Conservation (phyloP, 192 early-diverging fungal genomes). For the Gryganskiella cystojenkinii region DNA sequence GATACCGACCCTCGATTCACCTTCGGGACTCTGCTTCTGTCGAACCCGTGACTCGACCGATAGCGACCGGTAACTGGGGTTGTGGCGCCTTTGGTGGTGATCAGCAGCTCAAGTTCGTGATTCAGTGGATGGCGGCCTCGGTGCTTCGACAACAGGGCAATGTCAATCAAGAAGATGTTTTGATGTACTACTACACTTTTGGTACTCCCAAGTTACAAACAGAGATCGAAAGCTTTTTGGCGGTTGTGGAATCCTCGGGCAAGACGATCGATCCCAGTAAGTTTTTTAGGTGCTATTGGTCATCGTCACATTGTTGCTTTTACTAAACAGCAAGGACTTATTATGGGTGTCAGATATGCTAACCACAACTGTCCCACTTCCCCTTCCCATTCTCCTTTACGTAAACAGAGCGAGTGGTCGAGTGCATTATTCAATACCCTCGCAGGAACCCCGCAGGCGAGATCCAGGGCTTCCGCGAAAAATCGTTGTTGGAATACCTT, state of each 20-base stretch:
- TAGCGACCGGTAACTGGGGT: slow-evolving; percentile 53
- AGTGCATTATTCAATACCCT: slow-evolving; percentile 35
- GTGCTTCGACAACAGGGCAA: background rate
- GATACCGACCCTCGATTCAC: slow-evolving; percentile 26
- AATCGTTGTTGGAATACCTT: slow-evolving; percentile 37
- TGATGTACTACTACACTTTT: slow-evolving; percentile 40
- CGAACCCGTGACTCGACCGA: slow-evolving; percentile 9
- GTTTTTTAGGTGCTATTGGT: background rate
- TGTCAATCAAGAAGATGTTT: background rate
- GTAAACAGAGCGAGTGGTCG: slow-evolving; percentile 26
- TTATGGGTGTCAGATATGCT: background rate
- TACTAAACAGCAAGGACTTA: background rate
- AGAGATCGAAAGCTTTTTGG: slow-evolving; percentile 39
- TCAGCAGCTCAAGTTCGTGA: slow-evolving; percentile 48
- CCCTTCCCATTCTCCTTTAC: background rate
- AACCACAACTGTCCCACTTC: background rate
- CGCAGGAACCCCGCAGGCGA: slow-evolving; percentile 31
- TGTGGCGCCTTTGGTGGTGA: slow-evolving; percentile 53
- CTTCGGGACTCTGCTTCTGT: background rate
- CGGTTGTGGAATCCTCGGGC: slow-evolving; percentile 11
- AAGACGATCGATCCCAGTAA: slow-evolving; percentile 32
- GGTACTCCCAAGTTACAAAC: slow-evolving; percentile 26
- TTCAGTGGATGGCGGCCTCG: slow-evolving; percentile 50
- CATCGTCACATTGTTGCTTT: background rate
- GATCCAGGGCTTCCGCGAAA: slow-evolving; percentile 40